Percentiles rank a stretch among this genome's conserved stretches.
These are phyloP conservation scores for Lactarius sp. DNA, from an alignment of 768 basidiomycete genomes.

Conservation along the genomic window DNA sequence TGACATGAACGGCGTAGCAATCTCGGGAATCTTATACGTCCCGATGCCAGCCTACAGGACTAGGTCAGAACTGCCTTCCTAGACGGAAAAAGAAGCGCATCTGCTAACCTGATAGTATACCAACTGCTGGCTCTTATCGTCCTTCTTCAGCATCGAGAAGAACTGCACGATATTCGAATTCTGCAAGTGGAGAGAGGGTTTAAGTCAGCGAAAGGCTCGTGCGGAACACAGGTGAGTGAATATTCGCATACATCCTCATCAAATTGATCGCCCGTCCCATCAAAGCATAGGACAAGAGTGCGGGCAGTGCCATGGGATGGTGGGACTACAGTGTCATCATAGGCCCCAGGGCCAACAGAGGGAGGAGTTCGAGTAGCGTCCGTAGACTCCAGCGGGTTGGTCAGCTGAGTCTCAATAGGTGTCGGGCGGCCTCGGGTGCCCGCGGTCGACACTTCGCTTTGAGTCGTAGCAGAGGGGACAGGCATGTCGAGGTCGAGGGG, in stretches of 20 bases:
- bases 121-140: slow-evolving; percentile 53
- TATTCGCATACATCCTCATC: too few species aligned
- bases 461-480: neutral
- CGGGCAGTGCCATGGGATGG: too few species aligned
- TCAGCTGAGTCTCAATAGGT: neutral
- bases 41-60: slow-evolving; percentile 59
- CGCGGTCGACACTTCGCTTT: neutral
- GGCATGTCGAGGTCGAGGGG: slow-evolving; percentile 6
- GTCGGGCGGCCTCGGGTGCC: neutral
- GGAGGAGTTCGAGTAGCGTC: too few species aligned
- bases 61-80: neutral
- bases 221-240: too few species aligned
- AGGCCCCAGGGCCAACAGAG: neutral
- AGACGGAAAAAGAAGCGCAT: neutral
- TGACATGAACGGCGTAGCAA: slow-evolving; percentile 53
- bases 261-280: too few species aligned
- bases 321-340: slow-evolving; percentile 13
- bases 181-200: too few species aligned
- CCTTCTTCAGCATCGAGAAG: slow-evolving; percentile 66
- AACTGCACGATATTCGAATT: slow-evolving; percentile 39
- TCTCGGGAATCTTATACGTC: slow-evolving; percentile 60
- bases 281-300: too few species aligned
- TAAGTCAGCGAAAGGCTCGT: too few species aligned
- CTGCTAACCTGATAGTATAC: slow-evolving; percentile 67
- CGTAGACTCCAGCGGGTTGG: neutral